These are phyloP conservation scores for Russula compacta DNA, from an alignment of 768 basidiomycete species.

Conservation along the genomic window DNA sequence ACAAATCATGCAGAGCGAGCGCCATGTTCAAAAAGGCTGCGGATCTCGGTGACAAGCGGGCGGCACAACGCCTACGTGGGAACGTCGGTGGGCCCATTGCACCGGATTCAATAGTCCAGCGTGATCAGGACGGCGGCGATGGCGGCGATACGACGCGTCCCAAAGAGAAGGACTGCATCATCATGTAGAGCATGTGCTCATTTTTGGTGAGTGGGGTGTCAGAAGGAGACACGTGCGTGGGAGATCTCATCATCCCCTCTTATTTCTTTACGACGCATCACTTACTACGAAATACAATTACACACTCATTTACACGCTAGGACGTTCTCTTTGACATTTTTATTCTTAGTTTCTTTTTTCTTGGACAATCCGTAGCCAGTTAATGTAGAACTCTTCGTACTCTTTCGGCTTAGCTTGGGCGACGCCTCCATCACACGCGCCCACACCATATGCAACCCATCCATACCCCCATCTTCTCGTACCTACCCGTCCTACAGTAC, in stretches of 20 bases:
- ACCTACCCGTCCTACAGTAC: background rate
- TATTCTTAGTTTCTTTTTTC: background rate
- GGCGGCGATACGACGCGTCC: constrained; percentile 34
- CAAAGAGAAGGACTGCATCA: constrained; percentile 76
- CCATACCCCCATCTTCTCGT: background rate
- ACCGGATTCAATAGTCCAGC: constrained; percentile 51
- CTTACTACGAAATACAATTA: background rate
- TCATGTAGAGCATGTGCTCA: constrained; percentile 50
- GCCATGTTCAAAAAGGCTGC: constrained; percentile 85
- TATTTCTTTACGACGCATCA: background rate
- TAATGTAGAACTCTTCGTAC: background rate
- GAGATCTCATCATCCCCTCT: no score
- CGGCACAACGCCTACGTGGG: constrained; percentile 69
- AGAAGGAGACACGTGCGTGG: background rate
- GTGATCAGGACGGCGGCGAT: constrained; percentile 37
- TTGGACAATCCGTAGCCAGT: background rate
- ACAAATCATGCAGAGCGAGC: constrained; percentile 42
- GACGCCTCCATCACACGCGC: background rate
- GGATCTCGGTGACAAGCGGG: constrained; percentile 90
- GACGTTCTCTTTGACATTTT: background rate
- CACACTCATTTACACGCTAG: background rate
- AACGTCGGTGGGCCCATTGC: constrained; percentile 45
- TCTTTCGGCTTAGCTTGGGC: background rate
- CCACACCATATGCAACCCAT: background rate
- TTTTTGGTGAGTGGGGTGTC: background rate